phyloP scores from a whole-genome alignment of 2,329 filamentous ascomycete genomes.

The Sclerotinia sclerotiorum region DNA sequence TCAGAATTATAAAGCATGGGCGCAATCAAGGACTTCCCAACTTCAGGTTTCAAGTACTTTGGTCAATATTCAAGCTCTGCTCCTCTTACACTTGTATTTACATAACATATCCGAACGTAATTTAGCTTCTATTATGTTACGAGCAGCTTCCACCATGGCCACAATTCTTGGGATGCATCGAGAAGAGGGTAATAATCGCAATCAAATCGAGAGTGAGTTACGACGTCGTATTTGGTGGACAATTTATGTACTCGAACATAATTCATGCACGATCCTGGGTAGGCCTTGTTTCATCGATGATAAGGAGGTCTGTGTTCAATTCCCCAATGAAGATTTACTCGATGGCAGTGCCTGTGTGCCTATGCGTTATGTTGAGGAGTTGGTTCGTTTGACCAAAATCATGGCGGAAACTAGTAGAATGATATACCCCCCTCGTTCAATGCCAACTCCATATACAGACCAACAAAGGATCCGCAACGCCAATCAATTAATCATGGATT shows the following conservation, averaged over 20 bases:
- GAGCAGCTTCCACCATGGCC: slow-evolving; percentile 45
- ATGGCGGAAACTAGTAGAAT: slow-evolving; percentile 35
- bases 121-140: slow-evolving; percentile 45
- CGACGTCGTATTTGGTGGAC: slow-evolving; percentile 40
- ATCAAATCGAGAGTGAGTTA: slow-evolving; percentile 37
- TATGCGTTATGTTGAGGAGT: slow-evolving; percentile 34
- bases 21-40: slow-evolving; percentile 42
- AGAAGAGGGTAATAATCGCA: slow-evolving; percentile 44
- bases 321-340: slow-evolving; percentile 36
- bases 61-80: slow-evolving; percentile 46
- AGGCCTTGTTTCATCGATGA: slow-evolving; percentile 38
- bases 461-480: slow-evolving; percentile 31
- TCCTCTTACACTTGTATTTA: slow-evolving; percentile 46
- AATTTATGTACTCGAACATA: slow-evolving; percentile 37
- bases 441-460: slow-evolving; percentile 29
- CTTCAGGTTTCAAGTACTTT: slow-evolving; percentile 44
- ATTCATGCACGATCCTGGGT: slow-evolving; percentile 38
- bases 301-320: slow-evolving; percentile 36
- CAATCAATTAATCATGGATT: slow-evolving; percentile 32
- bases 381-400: slow-evolving; percentile 33
- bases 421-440: slow-evolving; percentile 35
- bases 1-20: slow-evolving; percentile 40
- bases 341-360: slow-evolving; percentile 35
- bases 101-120: slow-evolving; percentile 46
- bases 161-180: slow-evolving; percentile 48